These are phyloP conservation scores for Scytalidium sp. DNA, from an alignment of 2,329 filamentous ascomycete species.

Conservation along the genomic window DNA sequence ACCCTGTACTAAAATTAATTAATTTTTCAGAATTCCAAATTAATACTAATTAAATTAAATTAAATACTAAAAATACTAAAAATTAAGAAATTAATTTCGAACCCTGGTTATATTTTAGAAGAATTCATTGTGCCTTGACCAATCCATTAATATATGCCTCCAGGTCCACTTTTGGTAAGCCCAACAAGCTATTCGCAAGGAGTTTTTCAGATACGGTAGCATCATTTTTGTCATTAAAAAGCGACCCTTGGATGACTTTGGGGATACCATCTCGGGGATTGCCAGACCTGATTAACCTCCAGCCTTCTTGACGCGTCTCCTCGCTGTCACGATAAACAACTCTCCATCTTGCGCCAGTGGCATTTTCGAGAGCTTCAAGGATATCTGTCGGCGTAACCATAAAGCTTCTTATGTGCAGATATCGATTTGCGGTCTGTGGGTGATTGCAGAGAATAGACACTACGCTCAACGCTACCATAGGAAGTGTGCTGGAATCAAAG, in stretches of 20 bases:
- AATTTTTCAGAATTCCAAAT: no score
- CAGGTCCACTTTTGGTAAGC: constrained; percentile 12
- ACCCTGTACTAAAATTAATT: no score
- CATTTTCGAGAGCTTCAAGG: constrained; percentile 21
- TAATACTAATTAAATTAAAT: no score
- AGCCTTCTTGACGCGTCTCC: constrained; percentile 8
- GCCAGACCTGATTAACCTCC: neutral
- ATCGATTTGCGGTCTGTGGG: constrained; percentile 29
- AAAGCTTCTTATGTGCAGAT: constrained; percentile 27
- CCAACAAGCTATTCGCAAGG: constrained; percentile 11
- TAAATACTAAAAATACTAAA: no score
- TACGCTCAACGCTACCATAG: constrained; percentile 28
- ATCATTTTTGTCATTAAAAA: constrained; percentile 12
- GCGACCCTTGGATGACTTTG: constrained; percentile 13
- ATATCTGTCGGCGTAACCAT: constrained; percentile 26
- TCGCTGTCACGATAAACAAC: constrained; percentile 8
- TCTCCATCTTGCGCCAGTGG: constrained; percentile 25
- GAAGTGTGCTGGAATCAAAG: constrained; percentile 16
- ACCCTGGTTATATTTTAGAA: neutral
- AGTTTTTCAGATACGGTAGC: constrained; percentile 5
- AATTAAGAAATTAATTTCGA: no score
- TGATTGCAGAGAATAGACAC: constrained; percentile 31
- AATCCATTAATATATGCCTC: neutral
- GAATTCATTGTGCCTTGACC: neutral
- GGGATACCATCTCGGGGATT: constrained; percentile 4